These are phyloP conservation scores for Aspergillus sparsus DNA, from an alignment of 495 filamentous ascomycete species.

Conservation along the genomic window DNA sequence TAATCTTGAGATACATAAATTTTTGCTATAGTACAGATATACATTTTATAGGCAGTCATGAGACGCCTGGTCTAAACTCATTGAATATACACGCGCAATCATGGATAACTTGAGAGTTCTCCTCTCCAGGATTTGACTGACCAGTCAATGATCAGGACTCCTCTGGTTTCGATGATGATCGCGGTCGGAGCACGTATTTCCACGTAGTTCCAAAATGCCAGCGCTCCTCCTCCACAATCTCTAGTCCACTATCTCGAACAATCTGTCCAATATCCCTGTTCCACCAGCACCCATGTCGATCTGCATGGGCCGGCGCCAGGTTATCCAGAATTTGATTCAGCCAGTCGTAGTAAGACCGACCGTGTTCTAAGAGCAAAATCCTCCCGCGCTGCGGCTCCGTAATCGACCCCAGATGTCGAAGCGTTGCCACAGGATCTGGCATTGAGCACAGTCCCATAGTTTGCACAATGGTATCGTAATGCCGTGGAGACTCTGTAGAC, in stretches of 20 bases:
- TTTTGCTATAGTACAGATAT: too few species aligned
- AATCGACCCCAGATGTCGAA: slow-evolving; percentile 52
- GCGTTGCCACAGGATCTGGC: slow-evolving; percentile 65
- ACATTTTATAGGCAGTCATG: too few species aligned
- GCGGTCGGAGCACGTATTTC: slow-evolving; percentile 60
- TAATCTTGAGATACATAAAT: too few species aligned
- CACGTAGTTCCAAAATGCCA: slow-evolving; percentile 79
- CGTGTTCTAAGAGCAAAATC: slow-evolving; percentile 91
- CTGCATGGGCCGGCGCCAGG: slow-evolving; percentile 74
- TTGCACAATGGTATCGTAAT: slow-evolving; percentile 85
- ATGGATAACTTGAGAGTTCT: too few species aligned
- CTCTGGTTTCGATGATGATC: too few species aligned
- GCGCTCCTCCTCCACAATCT: slow-evolving; percentile 68
- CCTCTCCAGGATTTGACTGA: too few species aligned
- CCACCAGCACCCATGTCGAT: slow-evolving; percentile 93
- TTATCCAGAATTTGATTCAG: slow-evolving; percentile 79
- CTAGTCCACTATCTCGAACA: slow-evolving; percentile 77
- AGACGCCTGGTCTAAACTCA: too few species aligned
- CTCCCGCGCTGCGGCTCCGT: slow-evolving; percentile 57
- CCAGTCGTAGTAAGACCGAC: slow-evolving; percentile 72
- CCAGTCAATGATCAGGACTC: too few species aligned
- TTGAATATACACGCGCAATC: too few species aligned
- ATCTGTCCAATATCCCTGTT: slow-evolving; percentile 87
- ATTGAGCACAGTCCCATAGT: slow-evolving; percentile 94
- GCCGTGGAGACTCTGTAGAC: slow-evolving; percentile 1